Percentiles rank a stretch among this genome's conserved stretches.
Evolutionary conservation across 257 asterid genomes (phyloP).

Genomic region (Solanum phureja): DNA sequence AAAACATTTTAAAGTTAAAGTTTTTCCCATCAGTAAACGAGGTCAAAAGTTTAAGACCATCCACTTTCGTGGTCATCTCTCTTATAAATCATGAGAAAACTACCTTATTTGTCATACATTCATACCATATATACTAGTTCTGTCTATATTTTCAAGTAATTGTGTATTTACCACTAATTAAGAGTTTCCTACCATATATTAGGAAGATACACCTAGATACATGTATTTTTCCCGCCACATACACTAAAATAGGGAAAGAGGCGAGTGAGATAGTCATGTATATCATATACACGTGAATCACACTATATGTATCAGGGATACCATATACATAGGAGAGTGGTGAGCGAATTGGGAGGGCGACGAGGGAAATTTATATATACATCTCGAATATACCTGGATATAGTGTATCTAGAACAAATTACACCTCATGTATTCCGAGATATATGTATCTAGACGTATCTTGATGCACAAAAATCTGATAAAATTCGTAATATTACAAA

Average conservation of each 20-base stretch:
- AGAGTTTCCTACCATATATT: not conserved
- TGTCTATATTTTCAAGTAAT: no score
- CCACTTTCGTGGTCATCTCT: not conserved
- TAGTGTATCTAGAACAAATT: not conserved
- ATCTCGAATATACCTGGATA: not conserved
- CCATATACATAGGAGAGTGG: not conserved
- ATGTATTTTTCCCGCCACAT: not conserved
- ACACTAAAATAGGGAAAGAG: not conserved
- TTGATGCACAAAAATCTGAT: no score
- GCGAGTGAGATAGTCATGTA: accelerated
- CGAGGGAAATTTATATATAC: no score
- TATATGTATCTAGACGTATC: no score
- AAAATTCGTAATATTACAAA: no score
- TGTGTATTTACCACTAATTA: not conserved
- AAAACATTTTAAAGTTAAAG: not conserved
- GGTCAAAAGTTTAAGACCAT: not conserved
- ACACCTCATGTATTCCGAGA: no score
- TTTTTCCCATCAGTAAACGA: not conserved
- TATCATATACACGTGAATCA: no score
- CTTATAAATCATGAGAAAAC: not conserved
- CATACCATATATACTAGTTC: not conserved
- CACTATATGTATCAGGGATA: not conserved
- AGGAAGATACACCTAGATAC: not conserved
- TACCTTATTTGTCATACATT: no score
- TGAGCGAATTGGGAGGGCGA: no score